A percentile compares a stretch with the other conserved stretches of the same genome.
Evolutionary conservation across 2,329 filamentous ascomycete genomes (phyloP).

Genomic region (Pseudomassariella vexata): DNA sequence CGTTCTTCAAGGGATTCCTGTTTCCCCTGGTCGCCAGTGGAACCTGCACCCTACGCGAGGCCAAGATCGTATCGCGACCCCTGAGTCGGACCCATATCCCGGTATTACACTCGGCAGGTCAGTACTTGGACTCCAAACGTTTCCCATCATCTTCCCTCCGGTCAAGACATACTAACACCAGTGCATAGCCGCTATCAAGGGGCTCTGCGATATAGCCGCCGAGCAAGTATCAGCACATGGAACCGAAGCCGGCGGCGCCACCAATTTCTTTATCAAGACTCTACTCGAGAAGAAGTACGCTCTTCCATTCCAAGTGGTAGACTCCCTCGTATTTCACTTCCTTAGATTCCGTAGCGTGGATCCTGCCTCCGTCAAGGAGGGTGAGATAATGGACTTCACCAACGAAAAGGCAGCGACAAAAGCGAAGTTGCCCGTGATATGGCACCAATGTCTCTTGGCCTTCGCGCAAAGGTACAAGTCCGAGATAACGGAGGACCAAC

Average conservation of each 20-base stretch:
- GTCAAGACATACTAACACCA: too few species aligned
- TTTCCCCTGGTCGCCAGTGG: slow-evolving; percentile 83
- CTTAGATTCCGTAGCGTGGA: slow-evolving; percentile 75
- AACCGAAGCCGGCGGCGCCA: slow-evolving; percentile 81
- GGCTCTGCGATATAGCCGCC: slow-evolving; percentile 89
- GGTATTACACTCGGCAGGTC: slow-evolving; percentile 84
- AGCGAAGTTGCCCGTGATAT: slow-evolving; percentile 79
- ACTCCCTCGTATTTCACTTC: slow-evolving; percentile 95
- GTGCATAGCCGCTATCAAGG: slow-evolving; percentile 86
- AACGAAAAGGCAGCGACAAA: slow-evolving; percentile 42
- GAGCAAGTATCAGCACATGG: slow-evolving; percentile 73
- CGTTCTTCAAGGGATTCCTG: slow-evolving; percentile 94
- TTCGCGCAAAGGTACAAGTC: slow-evolving; percentile 95
- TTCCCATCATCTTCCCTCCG: too few species aligned
- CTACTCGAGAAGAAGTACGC: slow-evolving; percentile 97
- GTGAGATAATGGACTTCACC: slow-evolving; percentile 48
- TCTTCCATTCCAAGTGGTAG: slow-evolving; percentile 87
- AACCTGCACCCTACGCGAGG: slow-evolving; percentile 88
- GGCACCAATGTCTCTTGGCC: slow-evolving; percentile 88
- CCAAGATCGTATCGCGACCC: slow-evolving; percentile 83
- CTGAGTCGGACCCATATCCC: slow-evolving; percentile 81
- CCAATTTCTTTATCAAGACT: slow-evolving; percentile 91
- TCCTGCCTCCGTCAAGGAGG: slow-evolving; percentile 46
- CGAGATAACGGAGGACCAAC: slow-evolving; percentile 91
- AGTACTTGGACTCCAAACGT: too few species aligned